phyloP scores from a whole-genome alignment of 1,284 basidiomycete genomes.

The Tranzscheliella williamsii region DNA sequence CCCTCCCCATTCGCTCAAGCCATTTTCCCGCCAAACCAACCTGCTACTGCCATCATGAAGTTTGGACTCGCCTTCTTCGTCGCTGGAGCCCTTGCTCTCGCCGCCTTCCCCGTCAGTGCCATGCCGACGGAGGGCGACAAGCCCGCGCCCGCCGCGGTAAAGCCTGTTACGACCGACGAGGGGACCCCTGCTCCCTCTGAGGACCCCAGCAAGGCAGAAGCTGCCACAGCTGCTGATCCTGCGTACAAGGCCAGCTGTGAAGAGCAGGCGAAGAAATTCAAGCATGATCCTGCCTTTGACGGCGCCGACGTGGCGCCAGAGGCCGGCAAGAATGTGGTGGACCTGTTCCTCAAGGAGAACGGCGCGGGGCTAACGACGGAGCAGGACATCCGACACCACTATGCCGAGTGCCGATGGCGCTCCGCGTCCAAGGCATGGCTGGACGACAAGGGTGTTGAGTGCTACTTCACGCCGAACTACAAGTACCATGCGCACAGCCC shows the following conservation, averaged over 20 bases:
- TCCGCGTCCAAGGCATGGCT: conserved; percentile 2
- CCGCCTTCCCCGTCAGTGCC: conserved; percentile 7
- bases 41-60: conserved; percentile 27
- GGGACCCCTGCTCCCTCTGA: not conserved
- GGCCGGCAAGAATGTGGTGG: not conserved
- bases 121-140: no score
- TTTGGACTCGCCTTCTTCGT: conserved; percentile 15
- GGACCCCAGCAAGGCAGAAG: not conserved
- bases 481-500: conserved; percentile 20
- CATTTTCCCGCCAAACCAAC: no score
- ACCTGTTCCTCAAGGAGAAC: conserved; percentile 3
- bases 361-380: conserved; percentile 7
- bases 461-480: conserved; percentile 26
- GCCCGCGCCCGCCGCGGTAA: conserved; percentile 8
- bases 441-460: conserved; percentile 23
- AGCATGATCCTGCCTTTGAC: not conserved
- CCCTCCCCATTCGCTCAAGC: no score
- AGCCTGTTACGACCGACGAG: not conserved
- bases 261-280: not conserved
- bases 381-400: conserved; percentile 8
- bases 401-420: conserved; percentile 20
- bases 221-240: not conserved
- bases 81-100: conserved; percentile 14
- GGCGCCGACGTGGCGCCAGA: not conserved
- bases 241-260: not conserved